Evolutionary conservation across 805 yeast genomes (phyloP).

Genomic region (Yarrowia deformans): DNA sequence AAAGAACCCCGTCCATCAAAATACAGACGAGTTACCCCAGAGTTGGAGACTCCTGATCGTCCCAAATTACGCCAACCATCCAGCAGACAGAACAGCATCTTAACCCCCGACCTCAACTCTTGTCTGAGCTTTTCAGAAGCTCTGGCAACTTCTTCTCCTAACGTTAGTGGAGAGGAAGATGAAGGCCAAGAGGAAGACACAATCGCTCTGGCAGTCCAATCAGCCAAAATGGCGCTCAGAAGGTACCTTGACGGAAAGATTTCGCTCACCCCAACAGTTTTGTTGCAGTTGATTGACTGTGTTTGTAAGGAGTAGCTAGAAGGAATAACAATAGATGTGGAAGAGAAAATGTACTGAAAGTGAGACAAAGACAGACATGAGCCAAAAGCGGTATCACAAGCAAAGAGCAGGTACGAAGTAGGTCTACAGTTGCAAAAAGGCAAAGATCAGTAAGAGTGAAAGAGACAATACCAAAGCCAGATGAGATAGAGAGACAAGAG

Average conservation of each 20-base stretch:
- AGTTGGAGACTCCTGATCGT: too few relatives aligned
- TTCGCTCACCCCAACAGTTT: not conserved
- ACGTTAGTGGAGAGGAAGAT: not conserved
- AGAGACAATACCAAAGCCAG: too few relatives aligned
- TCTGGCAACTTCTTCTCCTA: not conserved
- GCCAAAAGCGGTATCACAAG: too few relatives aligned
- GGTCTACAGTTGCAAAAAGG: too few relatives aligned
- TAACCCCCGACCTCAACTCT: not conserved
- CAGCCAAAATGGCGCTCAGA: not conserved
- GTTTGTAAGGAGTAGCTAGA: not conserved
- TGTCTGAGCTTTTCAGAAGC: not conserved
- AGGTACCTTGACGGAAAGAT: not conserved
- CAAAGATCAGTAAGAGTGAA: too few relatives aligned
- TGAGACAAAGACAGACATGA: too few relatives aligned
- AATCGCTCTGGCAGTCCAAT: not conserved
- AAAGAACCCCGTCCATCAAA: not conserved
- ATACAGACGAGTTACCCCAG: not conserved
- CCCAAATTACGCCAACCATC: not conserved
- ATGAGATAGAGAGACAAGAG: too few relatives aligned
- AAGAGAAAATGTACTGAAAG: too few relatives aligned
- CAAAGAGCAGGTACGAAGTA: too few relatives aligned
- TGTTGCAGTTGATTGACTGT: slow-evolving; percentile 3
- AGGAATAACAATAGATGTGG: not conserved
- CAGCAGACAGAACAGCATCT: not conserved
- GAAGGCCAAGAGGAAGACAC: not conserved